Evolutionary conservation across 257 asterid species (phyloP).

Genomic region (Coffea canephora): DNA sequence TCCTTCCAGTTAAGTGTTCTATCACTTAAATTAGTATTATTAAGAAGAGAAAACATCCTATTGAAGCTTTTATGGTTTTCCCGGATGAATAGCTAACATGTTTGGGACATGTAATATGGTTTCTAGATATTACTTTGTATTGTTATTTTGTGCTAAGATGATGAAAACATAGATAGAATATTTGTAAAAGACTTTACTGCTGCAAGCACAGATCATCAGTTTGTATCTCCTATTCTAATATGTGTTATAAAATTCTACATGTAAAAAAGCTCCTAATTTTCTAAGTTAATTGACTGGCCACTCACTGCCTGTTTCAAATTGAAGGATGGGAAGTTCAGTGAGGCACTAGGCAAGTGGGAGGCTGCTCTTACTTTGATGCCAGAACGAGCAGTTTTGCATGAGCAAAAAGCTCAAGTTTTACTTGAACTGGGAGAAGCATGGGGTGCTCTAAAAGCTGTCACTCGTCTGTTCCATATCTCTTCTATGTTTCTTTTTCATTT

Average conservation of each 20-base stretch:
- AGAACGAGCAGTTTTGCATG: slow-evolving; percentile 69
- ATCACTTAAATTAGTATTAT: neutral
- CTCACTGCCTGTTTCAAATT: slow-evolving; percentile 13
- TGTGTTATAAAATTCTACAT: neutral
- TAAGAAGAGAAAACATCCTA: neutral
- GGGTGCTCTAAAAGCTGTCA: slow-evolving; percentile 81
- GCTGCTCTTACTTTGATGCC: slow-evolving; percentile 70
- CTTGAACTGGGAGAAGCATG: slow-evolving; percentile 91
- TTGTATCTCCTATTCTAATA: neutral
- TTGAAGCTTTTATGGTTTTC: neutral
- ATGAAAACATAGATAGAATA: neutral
- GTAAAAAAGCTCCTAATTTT: neutral
- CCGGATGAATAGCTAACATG: neutral
- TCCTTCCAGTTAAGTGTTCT: too few relatives aligned
- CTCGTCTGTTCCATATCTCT: slow-evolving; percentile 43
- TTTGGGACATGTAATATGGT: neutral
- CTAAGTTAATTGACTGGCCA: slow-evolving; percentile 8
- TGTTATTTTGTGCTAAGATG: neutral
- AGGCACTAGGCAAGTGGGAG: slow-evolving; percentile 95
- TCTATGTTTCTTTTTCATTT: neutral
- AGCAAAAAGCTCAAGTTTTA: slow-evolving; percentile 85
- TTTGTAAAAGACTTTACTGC: neutral
- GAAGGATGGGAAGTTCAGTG: slow-evolving; percentile 71
- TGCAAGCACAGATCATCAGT: neutral
- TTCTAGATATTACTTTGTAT: neutral